Conservation (phyloP, 139 green algal genomes). For the Mesostigma viride region DNA sequence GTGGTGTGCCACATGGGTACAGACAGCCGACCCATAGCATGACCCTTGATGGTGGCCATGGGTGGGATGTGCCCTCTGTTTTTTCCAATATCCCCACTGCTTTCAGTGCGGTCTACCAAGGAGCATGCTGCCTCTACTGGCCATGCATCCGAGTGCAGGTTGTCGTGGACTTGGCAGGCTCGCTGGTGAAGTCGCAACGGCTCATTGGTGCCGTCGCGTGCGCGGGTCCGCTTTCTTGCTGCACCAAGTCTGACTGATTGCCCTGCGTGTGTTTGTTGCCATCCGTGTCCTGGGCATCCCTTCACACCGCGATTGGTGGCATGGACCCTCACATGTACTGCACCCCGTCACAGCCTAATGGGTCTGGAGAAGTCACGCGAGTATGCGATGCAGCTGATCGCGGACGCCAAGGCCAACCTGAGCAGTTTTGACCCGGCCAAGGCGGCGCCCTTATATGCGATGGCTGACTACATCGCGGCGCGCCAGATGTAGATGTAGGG, state of each 20-base stretch:
- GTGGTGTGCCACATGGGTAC: too few relatives aligned
- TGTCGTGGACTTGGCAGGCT: too few relatives aligned
- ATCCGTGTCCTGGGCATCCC: background rate
- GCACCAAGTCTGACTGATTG: background rate
- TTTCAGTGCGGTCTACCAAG: background rate
- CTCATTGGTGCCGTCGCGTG: too few relatives aligned
- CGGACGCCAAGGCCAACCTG: constrained; percentile 78
- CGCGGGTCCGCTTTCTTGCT: too few relatives aligned
- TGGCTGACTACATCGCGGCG: constrained; percentile 92
- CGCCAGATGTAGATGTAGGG: constrained; percentile 84
- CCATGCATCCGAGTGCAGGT: too few relatives aligned
- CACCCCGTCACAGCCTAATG: constrained; percentile 26
- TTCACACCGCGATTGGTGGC: constrained; percentile 3
- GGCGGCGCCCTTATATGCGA: constrained; percentile 68
- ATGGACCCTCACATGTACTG: too few relatives aligned
- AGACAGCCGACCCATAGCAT: constrained; percentile 7
- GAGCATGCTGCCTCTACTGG: background rate
- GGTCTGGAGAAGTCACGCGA: constrained; percentile 39
- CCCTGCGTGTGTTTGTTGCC: background rate
- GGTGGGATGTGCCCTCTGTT: background rate
- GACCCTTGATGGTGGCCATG: background rate
- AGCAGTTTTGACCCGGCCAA: constrained; percentile 57
- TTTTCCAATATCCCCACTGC: background rate
- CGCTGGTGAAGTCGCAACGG: too few relatives aligned
- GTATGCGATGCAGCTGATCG: constrained; percentile 81